Percentiles rank a stretch among this genome's conserved stretches.
Conservation (phyloP, 2,329 filamentous ascomycete genomes). For the Verticillium klebahnii region DNA sequence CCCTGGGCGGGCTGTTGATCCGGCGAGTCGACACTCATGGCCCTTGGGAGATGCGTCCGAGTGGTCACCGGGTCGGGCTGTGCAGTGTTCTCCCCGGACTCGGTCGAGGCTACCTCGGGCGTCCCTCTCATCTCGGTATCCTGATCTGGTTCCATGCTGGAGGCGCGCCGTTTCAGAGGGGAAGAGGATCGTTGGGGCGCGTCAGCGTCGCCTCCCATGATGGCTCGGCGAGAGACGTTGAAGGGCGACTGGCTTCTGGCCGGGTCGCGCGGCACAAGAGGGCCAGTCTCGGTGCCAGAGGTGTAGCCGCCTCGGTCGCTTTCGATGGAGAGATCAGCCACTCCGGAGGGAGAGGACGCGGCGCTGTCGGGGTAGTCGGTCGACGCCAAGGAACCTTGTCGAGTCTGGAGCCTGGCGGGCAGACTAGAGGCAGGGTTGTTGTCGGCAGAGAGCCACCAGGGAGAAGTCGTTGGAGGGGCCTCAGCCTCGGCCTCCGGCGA, state of each 20-base stretch:
- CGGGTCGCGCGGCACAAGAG: constrained; percentile 26
- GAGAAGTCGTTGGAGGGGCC: constrained; percentile 10
- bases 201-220: constrained; percentile 58
- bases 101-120: neutral
- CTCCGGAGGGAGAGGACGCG: constrained; percentile 55
- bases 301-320: constrained; percentile 46
- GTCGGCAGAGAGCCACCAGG: constrained; percentile 32
- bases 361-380: constrained; percentile 50
- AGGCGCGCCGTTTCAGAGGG: constrained; percentile 59
- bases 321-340: constrained; percentile 53
- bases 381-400: constrained; percentile 32
- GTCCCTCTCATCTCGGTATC: constrained; percentile 36
- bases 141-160: constrained; percentile 53
- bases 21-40: constrained; percentile 35
- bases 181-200: constrained; percentile 58
- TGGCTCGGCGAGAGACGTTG: constrained; percentile 44
- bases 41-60: constrained; percentile 23
- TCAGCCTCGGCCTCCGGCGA: neutral
- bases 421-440: constrained; percentile 41
- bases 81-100: constrained; percentile 5
- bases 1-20: neutral
- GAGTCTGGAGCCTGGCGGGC: constrained; percentile 45
- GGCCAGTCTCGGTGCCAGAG: constrained; percentile 33
- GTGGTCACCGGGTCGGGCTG: neutral
- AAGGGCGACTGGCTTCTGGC: constrained; percentile 49